Evolutionary conservation across 1,139 yeast species (phyloP).

Genomic region (Yamadazyma conglobata): DNA sequence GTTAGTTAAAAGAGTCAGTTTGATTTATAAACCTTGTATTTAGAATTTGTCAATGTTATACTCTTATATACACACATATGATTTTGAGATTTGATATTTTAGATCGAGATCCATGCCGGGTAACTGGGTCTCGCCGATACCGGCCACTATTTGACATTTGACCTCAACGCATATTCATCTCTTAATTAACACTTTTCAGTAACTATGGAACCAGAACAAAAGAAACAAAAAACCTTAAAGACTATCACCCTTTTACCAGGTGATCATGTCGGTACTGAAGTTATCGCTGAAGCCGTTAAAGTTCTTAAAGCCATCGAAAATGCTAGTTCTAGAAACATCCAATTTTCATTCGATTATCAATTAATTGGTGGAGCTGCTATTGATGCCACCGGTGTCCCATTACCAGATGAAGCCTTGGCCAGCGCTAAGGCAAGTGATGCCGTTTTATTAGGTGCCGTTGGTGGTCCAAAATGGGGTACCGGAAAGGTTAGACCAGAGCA

Average conservation of each 20-base stretch:
- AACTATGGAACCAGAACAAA: too few species aligned
- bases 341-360: conserved; percentile 76
- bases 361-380: conserved; percentile 98
- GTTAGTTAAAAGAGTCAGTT: too few species aligned
- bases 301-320: conserved; percentile 76
- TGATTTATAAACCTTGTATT: too few species aligned
- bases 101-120: too few species aligned
- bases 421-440: conserved; percentile 93
- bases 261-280: conserved; percentile 94
- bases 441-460: conserved; percentile 93
- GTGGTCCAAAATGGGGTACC: conserved; percentile 99
- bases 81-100: too few species aligned
- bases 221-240: too few species aligned
- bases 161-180: too few species aligned
- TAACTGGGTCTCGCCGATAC: too few species aligned
- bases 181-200: too few species aligned
- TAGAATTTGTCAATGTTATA: too few species aligned
- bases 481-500: conserved; percentile 95
- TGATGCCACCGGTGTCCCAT: conserved; percentile 91
- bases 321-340: conserved; percentile 53
- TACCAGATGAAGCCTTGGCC: conserved; percentile 81
- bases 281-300: conserved; percentile 85
- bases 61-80: too few species aligned
- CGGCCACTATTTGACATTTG: too few species aligned
- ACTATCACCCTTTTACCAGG: conserved; percentile 89